Base-by-base conservation (phyloP, 1,284 basidiomycete genomes). In the Mycena citricolor region DNA sequence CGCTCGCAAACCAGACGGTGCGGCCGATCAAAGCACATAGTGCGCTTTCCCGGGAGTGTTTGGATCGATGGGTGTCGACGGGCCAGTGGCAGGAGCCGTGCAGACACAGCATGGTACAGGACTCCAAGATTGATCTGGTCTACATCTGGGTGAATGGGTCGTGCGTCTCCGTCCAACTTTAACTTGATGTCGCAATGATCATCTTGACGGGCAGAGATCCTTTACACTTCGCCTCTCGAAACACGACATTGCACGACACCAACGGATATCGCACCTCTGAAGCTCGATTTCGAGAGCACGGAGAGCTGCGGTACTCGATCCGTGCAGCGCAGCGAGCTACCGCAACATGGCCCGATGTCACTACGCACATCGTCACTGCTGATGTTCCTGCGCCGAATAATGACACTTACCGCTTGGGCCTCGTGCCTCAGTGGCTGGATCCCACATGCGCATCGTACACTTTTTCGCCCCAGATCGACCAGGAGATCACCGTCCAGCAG, bases 91-190 rank as follows among this genome's bases (percentile, higher is more conserved):
- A 30, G 8, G 47, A 46, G 7, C 51, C 47, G 7, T 52, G 51
- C 17, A 47, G 28, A 11, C 19, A 42, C 32, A 22, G 14, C 10
- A 52, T 52, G 51, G 47, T 49, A 3, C 23, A 36, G 4, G 51
- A 52, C 4, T 24, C 51, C 2, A 13, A 20, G n/a, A 43, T 52
- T 8, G 51, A 52, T 38, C 34, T 52, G 4, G 47, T 52, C 13
- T 52, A 49, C 22, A 37, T 49, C 35, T 52, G 51, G 51, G 47
- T 49, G 17, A 52, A 52, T 31, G 51, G 51, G 14, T 49, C 47
- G 50, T 52, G 43, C 42, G 50, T 49, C 29, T 4, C 23, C 17
- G 22, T 13, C 19, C 21, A 14, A 2, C 19, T 1, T 11, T 14
- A 21, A 5, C 29, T 16, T 8, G n/a, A 19, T 22, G 14, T 12